These are phyloP conservation scores for Solanum bukasovii DNA, from an alignment of 257 asterid genomes.

Conservation along the genomic window DNA sequence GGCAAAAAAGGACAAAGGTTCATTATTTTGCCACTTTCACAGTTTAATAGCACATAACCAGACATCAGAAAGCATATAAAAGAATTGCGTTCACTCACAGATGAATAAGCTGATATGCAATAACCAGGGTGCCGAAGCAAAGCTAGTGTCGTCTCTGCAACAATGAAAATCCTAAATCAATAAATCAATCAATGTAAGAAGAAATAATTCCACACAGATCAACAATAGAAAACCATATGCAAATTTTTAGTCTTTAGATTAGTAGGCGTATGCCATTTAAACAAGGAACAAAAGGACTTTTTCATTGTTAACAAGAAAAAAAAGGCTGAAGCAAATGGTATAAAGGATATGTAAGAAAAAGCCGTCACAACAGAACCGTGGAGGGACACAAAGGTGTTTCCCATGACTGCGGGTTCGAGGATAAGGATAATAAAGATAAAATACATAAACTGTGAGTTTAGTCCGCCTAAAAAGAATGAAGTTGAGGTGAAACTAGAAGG, in stretches of 20 bases:
- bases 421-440: background rate
- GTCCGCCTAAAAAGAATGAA: background rate
- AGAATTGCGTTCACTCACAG: slow-evolving; percentile 40
- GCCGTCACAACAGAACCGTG: background rate
- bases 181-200: background rate
- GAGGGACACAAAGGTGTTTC: background rate
- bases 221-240: background rate
- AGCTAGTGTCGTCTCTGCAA: slow-evolving; percentile 91
- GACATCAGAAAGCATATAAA: background rate
- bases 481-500: background rate
- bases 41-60: background rate
- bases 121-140: slow-evolving; percentile 95
- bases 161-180: background rate
- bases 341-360: background rate
- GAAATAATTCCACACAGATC: background rate
- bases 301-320: background rate
- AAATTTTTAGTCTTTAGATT: background rate
- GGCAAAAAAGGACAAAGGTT: background rate
- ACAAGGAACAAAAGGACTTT: background rate
- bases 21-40: background rate
- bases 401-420: background rate
- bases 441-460: background rate
- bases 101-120: slow-evolving; percentile 88
- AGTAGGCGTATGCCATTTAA: background rate
- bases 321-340: background rate